Evolutionary conservation across 2,329 filamentous ascomycete genomes (phyloP).

Genomic region (Colletotrichum graminicola): DNA sequence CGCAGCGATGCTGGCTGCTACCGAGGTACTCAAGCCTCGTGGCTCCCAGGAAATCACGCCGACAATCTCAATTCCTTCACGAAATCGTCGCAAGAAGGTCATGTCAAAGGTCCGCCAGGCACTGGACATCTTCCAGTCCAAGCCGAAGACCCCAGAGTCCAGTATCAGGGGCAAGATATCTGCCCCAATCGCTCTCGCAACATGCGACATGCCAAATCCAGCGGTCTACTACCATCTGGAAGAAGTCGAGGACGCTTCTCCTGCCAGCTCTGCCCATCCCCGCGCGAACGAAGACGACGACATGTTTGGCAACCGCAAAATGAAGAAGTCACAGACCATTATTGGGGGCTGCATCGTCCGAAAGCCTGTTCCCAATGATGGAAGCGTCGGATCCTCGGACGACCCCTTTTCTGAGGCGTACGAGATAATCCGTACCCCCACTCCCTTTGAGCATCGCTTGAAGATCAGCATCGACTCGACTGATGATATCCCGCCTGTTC

Average conservation of each 20-base stretch:
- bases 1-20: slow-evolving; percentile 53
- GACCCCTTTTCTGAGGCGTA: slow-evolving; percentile 49
- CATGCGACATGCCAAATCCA: slow-evolving; percentile 29
- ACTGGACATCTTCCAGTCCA: slow-evolving; percentile 50
- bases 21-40: slow-evolving; percentile 51
- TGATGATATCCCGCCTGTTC: slow-evolving; percentile 21
- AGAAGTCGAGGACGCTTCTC: slow-evolving; percentile 42
- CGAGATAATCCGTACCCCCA: slow-evolving; percentile 42
- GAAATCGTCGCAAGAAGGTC: slow-evolving; percentile 49
- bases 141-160: slow-evolving; percentile 43
- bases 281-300: slow-evolving; percentile 53
- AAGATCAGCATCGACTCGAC: slow-evolving; percentile 35
- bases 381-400: slow-evolving; percentile 46
- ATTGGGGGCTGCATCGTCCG: slow-evolving; percentile 48
- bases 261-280: slow-evolving; percentile 50
- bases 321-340: slow-evolving; percentile 46
- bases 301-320: slow-evolving; percentile 50
- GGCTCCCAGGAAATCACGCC: slow-evolving; percentile 27
- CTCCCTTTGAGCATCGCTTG: slow-evolving; percentile 44
- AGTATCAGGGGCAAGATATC: slow-evolving; percentile 39
- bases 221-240: slow-evolving; percentile 26
- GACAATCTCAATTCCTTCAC: slow-evolving; percentile 46
- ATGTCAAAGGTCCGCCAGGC: slow-evolving; percentile 52
- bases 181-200: slow-evolving; percentile 20
- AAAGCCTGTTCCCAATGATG: slow-evolving; percentile 49